Evolutionary conservation across 805 yeast species (phyloP).

Genomic region (Metschnikowia sp.): DNA sequence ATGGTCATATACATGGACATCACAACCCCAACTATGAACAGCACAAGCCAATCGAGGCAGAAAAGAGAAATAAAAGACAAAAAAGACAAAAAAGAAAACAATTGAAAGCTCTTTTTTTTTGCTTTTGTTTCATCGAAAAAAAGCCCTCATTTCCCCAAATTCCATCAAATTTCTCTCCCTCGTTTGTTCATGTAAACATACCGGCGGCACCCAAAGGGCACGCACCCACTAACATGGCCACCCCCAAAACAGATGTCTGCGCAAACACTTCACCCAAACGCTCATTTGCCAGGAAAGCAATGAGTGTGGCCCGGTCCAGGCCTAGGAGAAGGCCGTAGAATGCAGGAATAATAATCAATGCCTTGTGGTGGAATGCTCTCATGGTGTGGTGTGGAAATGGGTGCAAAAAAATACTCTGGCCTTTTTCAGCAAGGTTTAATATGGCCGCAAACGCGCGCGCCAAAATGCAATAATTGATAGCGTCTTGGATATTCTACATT

Average conservation of each 20-base stretch:
- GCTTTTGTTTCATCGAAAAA: too few species aligned
- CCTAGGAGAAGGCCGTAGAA: slow-evolving; percentile 28
- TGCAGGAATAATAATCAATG: slow-evolving; percentile 19
- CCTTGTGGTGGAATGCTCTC: slow-evolving; percentile 7
- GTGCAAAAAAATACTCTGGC: slow-evolving; percentile 20
- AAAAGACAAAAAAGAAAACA: too few species aligned
- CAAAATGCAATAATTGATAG: too few species aligned
- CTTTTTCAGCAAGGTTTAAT: too few species aligned
- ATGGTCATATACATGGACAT: too few species aligned
- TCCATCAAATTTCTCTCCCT: background rate
- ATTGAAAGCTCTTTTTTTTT: too few species aligned
- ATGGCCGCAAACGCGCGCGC: too few species aligned
- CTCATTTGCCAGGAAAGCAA: slow-evolving; percentile 20
- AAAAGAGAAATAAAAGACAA: too few species aligned
- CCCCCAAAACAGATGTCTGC: slow-evolving; percentile 20
- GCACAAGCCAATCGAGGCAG: too few species aligned
- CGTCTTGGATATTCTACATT: too few species aligned
- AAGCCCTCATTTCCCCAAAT: background rate
- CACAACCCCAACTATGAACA: too few species aligned
- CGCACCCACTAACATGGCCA: slow-evolving; percentile 24
- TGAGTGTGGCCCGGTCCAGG: slow-evolving; percentile 26
- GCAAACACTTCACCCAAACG: slow-evolving; percentile 23
- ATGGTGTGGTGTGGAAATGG: slow-evolving; percentile 12
- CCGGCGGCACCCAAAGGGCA: slow-evolving; percentile 36
- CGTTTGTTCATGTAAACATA: slow-evolving; percentile 12